Evolutionary conservation across 345 rosid genomes (phyloP).

Genomic region (Gossypium turneri): DNA sequence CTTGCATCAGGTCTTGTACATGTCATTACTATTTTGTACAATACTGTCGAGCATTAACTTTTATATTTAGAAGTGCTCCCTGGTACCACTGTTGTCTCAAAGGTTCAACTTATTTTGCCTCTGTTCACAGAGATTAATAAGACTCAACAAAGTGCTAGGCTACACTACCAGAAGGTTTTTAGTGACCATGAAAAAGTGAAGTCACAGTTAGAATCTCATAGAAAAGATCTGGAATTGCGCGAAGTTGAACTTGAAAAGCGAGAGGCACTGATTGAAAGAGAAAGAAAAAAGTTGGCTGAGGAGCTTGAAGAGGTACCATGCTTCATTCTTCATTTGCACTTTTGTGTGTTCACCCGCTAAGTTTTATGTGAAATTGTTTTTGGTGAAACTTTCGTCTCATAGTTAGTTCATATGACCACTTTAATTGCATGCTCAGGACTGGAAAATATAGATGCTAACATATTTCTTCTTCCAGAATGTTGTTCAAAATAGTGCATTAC

Average conservation of each 20-base stretch:
- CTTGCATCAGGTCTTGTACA: background rate
- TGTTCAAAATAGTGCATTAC: slow-evolving; percentile 46
- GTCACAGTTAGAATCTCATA: slow-evolving; percentile 69
- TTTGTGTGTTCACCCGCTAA: background rate
- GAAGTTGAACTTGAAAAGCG: slow-evolving; percentile 66
- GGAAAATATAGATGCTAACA: background rate
- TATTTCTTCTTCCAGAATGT: slow-evolving; percentile 45
- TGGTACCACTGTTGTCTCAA: background rate
- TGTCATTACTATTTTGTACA: background rate
- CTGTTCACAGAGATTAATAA: slow-evolving; percentile 59
- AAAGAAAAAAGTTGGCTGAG: slow-evolving; percentile 50
- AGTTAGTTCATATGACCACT: background rate
- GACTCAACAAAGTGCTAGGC: slow-evolving; percentile 63
- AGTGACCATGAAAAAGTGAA: slow-evolving; percentile 82
- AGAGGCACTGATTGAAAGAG: slow-evolving; percentile 75
- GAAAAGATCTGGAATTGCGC: slow-evolving; percentile 62
- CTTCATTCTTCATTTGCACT: background rate
- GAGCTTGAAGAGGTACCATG: slow-evolving; percentile 66
- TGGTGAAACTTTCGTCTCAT: background rate
- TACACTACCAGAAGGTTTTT: slow-evolving; percentile 69
- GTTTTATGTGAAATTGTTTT: background rate
- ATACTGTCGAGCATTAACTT: background rate
- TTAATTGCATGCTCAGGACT: background rate
- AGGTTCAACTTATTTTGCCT: slow-evolving; percentile 15
- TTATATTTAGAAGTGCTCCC: background rate